Evolutionary conservation across 306 rosid species (phyloP).

Genomic region (Rosa persica): DNA sequence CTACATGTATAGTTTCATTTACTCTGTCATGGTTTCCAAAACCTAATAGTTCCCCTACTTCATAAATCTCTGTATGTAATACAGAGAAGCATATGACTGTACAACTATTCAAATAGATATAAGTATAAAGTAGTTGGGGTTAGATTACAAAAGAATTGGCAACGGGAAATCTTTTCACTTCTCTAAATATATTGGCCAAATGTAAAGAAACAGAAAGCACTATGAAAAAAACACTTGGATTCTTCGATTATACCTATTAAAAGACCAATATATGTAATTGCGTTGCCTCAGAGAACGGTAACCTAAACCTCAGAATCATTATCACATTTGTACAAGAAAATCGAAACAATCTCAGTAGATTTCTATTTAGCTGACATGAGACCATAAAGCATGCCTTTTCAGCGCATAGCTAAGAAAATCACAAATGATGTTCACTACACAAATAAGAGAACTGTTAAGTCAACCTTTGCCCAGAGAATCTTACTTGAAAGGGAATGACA

Average conservation of each 20-base stretch:
- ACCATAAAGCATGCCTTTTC: neutral
- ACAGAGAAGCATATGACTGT: neutral
- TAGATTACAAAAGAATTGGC: neutral
- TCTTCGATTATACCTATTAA: neutral
- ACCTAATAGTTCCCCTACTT: neutral
- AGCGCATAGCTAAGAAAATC: neutral
- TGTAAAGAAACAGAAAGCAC: neutral
- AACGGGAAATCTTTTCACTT: neutral
- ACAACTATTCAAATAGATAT: neutral
- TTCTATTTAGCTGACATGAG: neutral
- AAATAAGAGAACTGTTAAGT: neutral
- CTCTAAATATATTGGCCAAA: neutral
- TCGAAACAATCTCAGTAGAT: neutral
- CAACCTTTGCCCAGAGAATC: constrained; percentile 18
- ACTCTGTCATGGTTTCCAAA: neutral
- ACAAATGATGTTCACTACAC: neutral
- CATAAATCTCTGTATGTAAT: neutral
- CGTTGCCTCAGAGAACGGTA: neutral
- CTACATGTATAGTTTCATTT: neutral
- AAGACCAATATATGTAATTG: constrained; percentile 2
- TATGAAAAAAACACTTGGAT: neutral
- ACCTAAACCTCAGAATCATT: constrained; percentile 6
- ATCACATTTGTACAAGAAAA: neutral
- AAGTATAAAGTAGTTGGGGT: neutral
- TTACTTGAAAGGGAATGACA: constrained; percentile 15